phyloP scores from a whole-genome alignment of 805 yeast genomes.

The Hermanozyma aechmeae region DNA sequence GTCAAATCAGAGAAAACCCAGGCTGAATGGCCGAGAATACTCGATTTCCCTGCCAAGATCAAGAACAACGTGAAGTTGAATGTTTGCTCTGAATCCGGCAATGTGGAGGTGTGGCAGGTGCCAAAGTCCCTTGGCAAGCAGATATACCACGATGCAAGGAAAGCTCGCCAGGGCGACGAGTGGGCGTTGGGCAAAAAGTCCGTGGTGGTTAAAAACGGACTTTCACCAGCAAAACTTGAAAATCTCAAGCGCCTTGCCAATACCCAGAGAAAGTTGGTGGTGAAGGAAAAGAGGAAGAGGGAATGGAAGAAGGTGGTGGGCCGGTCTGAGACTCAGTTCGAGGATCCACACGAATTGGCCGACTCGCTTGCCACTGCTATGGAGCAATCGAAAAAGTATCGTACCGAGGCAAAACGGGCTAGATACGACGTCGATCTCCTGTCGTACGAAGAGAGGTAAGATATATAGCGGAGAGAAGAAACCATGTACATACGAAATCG shows the following conservation, averaged over 20 bases:
- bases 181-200: conserved; percentile 54
- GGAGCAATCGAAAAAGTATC: conserved; percentile 24
- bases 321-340: conserved; percentile 7
- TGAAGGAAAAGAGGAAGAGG: conserved; percentile 11
- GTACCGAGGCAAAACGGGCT: conserved; percentile 20
- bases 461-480: conserved; percentile 1
- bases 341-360: conserved; percentile 7
- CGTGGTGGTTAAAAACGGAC: conserved; percentile 18
- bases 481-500: background rate
- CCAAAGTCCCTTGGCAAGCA: conserved; percentile 69
- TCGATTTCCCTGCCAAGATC: conserved; percentile 63
- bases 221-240: conserved; percentile 21
- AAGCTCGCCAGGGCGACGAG: conserved; percentile 72
- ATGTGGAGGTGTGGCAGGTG: conserved; percentile 78
- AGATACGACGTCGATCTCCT: conserved; percentile 13
- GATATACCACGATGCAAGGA: conserved; percentile 84
- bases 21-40: conserved; percentile 58
- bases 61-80: conserved; percentile 77
- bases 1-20: no score
- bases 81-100: conserved; percentile 73
- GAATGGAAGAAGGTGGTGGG: conserved; percentile 10
- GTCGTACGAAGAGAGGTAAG: conserved; percentile 8
- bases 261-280: conserved; percentile 26
- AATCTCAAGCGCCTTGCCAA: conserved; percentile 27
- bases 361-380: conserved; percentile 15